A percentile compares a stretch with the other conserved stretches of the same genome.
phyloP scores from a whole-genome alignment of 495 filamentous ascomycete species.

The Penicillium subrubescens region DNA sequence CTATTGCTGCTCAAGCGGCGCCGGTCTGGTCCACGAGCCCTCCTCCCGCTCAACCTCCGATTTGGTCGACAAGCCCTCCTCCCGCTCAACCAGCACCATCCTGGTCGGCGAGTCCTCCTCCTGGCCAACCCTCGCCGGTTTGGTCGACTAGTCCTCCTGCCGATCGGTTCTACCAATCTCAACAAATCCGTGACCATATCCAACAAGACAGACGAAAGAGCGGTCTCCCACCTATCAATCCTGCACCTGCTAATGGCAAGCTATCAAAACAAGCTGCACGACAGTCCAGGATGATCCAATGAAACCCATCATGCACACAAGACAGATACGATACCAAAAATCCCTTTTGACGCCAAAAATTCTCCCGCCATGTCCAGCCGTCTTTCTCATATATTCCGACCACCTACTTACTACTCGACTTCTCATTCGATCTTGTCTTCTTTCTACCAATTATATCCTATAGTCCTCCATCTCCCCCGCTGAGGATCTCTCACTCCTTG shows the following conservation, averaged over 20 bases:
- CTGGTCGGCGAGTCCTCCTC: not conserved
- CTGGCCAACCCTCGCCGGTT: too few relatives aligned
- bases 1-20: constrained; percentile 18
- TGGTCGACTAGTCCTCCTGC: not conserved
- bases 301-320: constrained; percentile 5
- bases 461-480: not conserved
- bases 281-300: constrained; percentile 22
- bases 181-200: constrained; percentile 19
- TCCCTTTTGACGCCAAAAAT: not conserved
- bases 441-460: not conserved
- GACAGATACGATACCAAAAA: constrained; percentile 4
- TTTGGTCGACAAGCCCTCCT: not conserved
- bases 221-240: not conserved
- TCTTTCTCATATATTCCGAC: constrained; percentile 2
- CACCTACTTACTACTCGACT: not conserved
- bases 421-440: not conserved
- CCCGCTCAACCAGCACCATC: constrained; percentile 10
- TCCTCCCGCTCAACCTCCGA: not conserved
- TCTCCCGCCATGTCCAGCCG: not conserved
- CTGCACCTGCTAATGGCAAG: constrained; percentile 1
- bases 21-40: constrained; percentile 4
- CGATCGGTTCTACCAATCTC: constrained; percentile 26
- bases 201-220: constrained; percentile 18
- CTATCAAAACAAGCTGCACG: constrained; percentile 13
- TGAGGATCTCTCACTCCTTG: not conserved